Evolutionary conservation across 2,329 filamentous ascomycete genomes (phyloP).

Genomic region (Intubia oerlemansii): DNA sequence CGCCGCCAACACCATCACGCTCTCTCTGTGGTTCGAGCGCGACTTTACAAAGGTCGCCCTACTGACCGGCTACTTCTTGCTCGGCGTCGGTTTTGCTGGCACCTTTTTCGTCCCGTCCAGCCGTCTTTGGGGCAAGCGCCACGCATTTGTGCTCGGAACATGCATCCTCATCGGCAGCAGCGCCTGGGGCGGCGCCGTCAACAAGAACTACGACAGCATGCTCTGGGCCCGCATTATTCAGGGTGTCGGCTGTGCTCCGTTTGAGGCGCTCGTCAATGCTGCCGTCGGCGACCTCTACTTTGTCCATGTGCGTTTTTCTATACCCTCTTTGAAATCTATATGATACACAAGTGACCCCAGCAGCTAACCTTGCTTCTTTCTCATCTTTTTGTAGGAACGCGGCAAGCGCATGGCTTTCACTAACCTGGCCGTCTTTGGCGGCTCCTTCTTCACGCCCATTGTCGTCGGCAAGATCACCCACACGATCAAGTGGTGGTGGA

Average conservation of each 20-base stretch:
- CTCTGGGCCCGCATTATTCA: conserved; percentile 66
- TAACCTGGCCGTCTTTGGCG: conserved; percentile 34
- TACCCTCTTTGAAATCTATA: no score
- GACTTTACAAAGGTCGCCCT: conserved; percentile 59
- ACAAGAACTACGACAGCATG: conserved; percentile 47
- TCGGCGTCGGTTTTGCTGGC: conserved; percentile 62
- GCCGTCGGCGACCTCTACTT: conserved; percentile 79
- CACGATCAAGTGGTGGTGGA: conserved; percentile 63
- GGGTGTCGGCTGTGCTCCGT: conserved; percentile 69
- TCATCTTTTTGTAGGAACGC: no score
- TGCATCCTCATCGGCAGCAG: conserved; percentile 52
- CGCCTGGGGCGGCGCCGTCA: conserved; percentile 55
- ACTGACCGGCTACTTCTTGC: conserved; percentile 70
- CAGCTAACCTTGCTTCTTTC: no score
- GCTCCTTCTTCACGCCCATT: conserved; percentile 55
- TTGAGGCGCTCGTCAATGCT: conserved; percentile 76
- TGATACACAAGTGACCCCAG: no score
- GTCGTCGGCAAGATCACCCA: conserved; percentile 70
- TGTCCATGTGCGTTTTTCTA: no score
- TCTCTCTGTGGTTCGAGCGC: conserved; percentile 42
- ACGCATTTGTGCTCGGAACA: conserved; percentile 63
- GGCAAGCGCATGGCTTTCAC: conserved; percentile 73
- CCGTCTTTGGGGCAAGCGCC: conserved; percentile 80
- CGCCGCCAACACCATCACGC: conserved; percentile 66
- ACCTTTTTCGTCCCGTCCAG: conserved; percentile 75